phyloP scores from a whole-genome alignment of 768 basidiomycete species.

The Mrakia gelida region DNA sequence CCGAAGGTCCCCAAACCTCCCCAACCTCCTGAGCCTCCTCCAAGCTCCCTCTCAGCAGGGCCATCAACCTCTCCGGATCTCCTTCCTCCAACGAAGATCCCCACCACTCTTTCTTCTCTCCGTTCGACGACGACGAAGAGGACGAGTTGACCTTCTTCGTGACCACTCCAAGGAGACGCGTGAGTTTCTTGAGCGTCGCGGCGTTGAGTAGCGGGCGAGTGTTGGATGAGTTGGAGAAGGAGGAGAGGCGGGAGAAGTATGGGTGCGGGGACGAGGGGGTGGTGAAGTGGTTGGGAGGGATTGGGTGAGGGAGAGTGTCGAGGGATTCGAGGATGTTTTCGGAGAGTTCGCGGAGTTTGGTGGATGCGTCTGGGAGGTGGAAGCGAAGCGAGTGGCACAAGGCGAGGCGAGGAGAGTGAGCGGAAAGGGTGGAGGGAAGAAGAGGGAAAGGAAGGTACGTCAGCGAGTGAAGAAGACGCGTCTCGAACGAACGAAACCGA shows the following conservation, averaged over 20 bases:
- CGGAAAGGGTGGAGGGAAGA: no score
- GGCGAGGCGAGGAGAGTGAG: no score
- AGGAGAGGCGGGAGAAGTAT: not conserved
- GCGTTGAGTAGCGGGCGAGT: constrained; percentile 2
- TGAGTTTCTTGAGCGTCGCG: constrained; percentile 53
- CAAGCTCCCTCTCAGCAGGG: constrained; percentile 53
- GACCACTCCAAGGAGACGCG: constrained; percentile 63
- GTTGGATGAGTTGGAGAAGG: not conserved
- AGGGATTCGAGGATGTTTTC: constrained; percentile 83
- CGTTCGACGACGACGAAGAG: constrained; percentile 41
- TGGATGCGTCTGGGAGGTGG: not conserved
- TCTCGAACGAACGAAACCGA: not conserved
- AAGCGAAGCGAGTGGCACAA: no score
- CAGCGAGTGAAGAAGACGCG: not conserved
- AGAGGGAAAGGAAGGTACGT: not conserved
- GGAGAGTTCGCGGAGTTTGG: constrained; percentile 65
- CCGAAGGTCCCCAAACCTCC: not conserved
- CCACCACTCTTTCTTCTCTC: constrained; percentile 33
- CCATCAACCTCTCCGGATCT: constrained; percentile 5
- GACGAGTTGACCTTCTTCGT: constrained; percentile 55
- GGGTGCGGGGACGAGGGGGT: not conserved
- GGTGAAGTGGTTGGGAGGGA: constrained; percentile 49
- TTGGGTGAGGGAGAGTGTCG: constrained; percentile 65
- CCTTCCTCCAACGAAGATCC: constrained; percentile 33
- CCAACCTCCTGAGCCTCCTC: constrained; percentile 58